Evolutionary conservation across 768 basidiomycete genomes (phyloP).

Genomic region (Hygrocybe punicea): DNA sequence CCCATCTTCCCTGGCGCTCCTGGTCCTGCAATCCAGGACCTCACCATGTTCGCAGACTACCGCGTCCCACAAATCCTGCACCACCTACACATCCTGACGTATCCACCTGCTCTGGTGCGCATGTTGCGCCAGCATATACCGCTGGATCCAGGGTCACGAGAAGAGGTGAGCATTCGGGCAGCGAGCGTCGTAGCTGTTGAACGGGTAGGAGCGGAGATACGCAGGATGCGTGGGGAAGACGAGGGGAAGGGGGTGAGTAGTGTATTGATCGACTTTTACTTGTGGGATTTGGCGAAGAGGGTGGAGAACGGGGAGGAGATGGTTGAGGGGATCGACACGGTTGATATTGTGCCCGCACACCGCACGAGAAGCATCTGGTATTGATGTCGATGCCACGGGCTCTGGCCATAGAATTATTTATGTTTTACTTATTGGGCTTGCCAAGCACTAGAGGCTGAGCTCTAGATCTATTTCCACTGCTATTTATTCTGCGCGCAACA

Average conservation of each 20-base stretch:
- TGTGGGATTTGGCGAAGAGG: constrained; percentile 84
- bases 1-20: constrained; percentile 64
- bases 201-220: constrained; percentile 59
- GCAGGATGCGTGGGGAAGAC: constrained; percentile 29
- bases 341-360: constrained; percentile 64
- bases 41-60: constrained; percentile 96
- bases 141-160: constrained; percentile 54
- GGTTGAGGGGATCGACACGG: constrained; percentile 56
- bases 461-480: too few species aligned
- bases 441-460: too few species aligned
- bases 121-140: constrained; percentile 44
- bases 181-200: constrained; percentile 82
- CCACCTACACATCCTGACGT: constrained; percentile 71
- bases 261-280: constrained; percentile 85
- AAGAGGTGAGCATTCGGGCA: constrained; percentile 77
- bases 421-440: neutral
- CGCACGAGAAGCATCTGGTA: constrained; percentile 87
- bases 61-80: constrained; percentile 89
- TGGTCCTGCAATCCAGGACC: constrained; percentile 59
- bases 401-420: neutral
- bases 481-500: too few species aligned
- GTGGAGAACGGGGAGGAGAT: constrained; percentile 60
- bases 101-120: constrained; percentile 58
- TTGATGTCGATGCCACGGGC: constrained; percentile 31
- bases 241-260: constrained; percentile 49